Conservation (phyloP, 1,139 yeast genomes). For the Lodderomyces margitis region DNA sequence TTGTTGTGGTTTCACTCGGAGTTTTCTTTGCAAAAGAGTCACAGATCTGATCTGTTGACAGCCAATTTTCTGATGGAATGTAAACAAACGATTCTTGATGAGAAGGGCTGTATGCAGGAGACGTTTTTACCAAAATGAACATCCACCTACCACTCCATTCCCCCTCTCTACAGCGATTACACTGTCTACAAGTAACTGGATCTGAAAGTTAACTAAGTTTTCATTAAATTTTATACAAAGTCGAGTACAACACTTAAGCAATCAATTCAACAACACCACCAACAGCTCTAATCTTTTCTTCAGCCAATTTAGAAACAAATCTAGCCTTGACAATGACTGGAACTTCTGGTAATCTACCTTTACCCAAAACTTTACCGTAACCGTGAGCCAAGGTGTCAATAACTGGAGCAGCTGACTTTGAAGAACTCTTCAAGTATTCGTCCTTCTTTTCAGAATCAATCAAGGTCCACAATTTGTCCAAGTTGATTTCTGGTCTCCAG, state of each 20-base stretch:
- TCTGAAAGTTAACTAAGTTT: conserved; percentile 4
- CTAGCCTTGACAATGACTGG: conserved; percentile 99
- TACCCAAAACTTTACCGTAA: conserved; percentile 99
- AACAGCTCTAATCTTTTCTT: conserved; percentile 99
- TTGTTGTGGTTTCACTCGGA: neutral
- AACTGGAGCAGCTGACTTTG: conserved; percentile 94
- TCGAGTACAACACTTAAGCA: conserved; percentile 57
- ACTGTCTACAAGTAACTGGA: neutral
- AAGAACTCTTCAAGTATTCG: conserved; percentile 82
- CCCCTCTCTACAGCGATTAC: neutral
- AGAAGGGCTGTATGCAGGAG: neutral
- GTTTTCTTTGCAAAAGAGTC: too few relatives aligned
- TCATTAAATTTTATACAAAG: conserved; percentile 3
- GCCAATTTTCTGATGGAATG: neutral
- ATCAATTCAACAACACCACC: conserved; percentile 99
- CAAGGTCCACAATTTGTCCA: conserved; percentile 98
- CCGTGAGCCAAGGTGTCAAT: conserved; percentile 99
- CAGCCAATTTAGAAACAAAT: conserved; percentile 98
- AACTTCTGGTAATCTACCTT: conserved; percentile 96
- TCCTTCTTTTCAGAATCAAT: conserved; percentile 95
- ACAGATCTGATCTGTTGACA: too few relatives aligned
- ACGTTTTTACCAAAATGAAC: neutral
- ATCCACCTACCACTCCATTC: neutral
- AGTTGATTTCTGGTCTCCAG: conserved; percentile 98
- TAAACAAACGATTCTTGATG: neutral